Evolutionary conservation across 2,329 filamentous ascomycete species (phyloP), one percentile per base, ranked within the genome.

Genomic region (Pseudopithomyces chartarum): DNA sequence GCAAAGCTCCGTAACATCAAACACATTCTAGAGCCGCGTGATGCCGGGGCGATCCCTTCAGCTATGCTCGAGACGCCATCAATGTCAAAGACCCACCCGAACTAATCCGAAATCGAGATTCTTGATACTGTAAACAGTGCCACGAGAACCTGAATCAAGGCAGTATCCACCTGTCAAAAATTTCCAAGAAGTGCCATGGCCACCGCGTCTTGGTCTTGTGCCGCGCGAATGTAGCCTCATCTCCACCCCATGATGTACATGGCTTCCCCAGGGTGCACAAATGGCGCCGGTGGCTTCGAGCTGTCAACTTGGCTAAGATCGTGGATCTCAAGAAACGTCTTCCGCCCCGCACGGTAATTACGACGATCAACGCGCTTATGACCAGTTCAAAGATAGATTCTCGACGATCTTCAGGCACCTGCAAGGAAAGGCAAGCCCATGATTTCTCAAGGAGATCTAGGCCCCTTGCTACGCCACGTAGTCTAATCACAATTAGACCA

Each of bases 41-140:
- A 57, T 60, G 51, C 53, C 50, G 32, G 22, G 23, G 22, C 22
- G 29, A 59, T 50, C 32, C 49, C 54, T 34, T 63, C 62, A 61
- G 62, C 62, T 64, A 49, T 52, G 44, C 6, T 26, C 12, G 22
- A n/a, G 39, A 45, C 55, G 62, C 59, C 62, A 52, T 56, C 59
- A 54, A 60, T 52, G 33, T 23, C 42, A 38, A 51, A 33, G 53
- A 52, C 39, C 20, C 42, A 32, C 13, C 20, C 34, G 47, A 50
- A 34, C 22, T 32, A 20, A 12, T n/a, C 29, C 36, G 39, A 6
- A 49, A 20, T 11, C 10, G 19, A 38, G 8, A 33, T 40, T 13
- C 6, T 42, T 17, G 17, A 23, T 50, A 13, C 34, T 17, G 7
- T 40, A 6, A 20, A 39, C 22, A 39, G 8, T 26, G 8, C 34